Evolutionary conservation across 352 stramenopile species (phyloP).

Genomic region (Phytophthora podocarpi): DNA sequence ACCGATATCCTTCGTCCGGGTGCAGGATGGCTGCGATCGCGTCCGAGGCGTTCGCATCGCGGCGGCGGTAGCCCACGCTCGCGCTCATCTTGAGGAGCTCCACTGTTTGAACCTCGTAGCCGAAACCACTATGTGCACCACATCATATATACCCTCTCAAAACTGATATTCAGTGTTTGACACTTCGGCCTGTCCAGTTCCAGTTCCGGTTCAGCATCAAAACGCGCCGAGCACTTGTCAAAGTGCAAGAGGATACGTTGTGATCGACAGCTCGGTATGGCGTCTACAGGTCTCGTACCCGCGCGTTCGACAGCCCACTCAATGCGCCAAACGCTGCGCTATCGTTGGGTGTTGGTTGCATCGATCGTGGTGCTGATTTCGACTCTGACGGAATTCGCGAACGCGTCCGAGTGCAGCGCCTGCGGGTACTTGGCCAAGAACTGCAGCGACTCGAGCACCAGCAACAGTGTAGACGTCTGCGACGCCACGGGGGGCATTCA

Average conservation of each 20-base stretch:
- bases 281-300: constrained; percentile 8
- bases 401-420: constrained; percentile 50
- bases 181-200: constrained; percentile 29
- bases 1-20: constrained; percentile 67
- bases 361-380: constrained; percentile 28
- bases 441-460: constrained; percentile 40
- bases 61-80: constrained; percentile 48
- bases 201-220: constrained; percentile 28
- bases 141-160: constrained; percentile 5
- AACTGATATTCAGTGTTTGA: constrained; percentile 21
- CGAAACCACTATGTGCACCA: constrained; percentile 25
- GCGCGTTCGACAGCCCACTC: neutral
- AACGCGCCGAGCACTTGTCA: constrained; percentile 13
- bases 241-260: constrained; percentile 24
- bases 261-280: constrained; percentile 22
- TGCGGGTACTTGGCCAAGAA: constrained; percentile 75
- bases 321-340: constrained; percentile 18
- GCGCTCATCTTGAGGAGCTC: constrained; percentile 45
- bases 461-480: constrained; percentile 50
- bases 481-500: constrained; percentile 61
- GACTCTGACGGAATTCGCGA: constrained; percentile 3
- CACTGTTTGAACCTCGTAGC: neutral
- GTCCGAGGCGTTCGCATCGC: constrained; percentile 74
- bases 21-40: constrained; percentile 67
- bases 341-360: constrained; percentile 14